These are phyloP conservation scores for Lentinula sp. DNA, from an alignment of 768 basidiomycete genomes.

Conservation along the genomic window DNA sequence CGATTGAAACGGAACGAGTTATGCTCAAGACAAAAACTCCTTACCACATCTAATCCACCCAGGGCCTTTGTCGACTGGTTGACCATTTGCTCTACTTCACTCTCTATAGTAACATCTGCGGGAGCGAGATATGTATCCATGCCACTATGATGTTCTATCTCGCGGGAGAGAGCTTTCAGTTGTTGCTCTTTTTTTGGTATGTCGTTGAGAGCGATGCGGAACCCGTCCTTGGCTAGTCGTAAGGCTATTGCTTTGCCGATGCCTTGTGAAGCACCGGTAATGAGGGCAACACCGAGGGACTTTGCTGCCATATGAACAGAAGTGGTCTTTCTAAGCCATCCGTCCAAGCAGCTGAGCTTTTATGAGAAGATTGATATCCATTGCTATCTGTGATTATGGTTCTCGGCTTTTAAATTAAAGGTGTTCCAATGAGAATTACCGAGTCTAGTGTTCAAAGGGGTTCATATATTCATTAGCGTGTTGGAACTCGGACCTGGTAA, in stretches of 20 bases:
- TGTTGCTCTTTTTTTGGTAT: slow-evolving; percentile 5
- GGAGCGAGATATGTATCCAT: background rate
- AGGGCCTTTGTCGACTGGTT: slow-evolving; percentile 11
- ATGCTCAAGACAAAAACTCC: slow-evolving; percentile 6
- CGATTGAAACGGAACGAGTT: background rate
- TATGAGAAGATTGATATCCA: no score
- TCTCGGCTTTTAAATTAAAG: no score
- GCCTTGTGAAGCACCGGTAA: slow-evolving; percentile 33
- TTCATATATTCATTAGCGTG: no score
- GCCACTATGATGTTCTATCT: background rate
- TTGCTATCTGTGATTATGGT: no score
- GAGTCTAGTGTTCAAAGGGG: no score
- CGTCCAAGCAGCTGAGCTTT: background rate
- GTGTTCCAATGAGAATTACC: no score
- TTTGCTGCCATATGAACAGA: background rate
- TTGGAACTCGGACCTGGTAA: no score
- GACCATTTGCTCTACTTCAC: slow-evolving; percentile 26
- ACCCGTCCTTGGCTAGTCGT: slow-evolving; percentile 29
- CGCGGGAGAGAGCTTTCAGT: background rate
- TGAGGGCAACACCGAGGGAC: slow-evolving; percentile 20
- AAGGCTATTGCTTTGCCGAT: slow-evolving; percentile 32
- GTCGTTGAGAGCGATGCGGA: slow-evolving; percentile 30
- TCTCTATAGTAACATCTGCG: slow-evolving; percentile 25
- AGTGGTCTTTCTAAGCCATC: background rate
- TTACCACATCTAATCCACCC: slow-evolving; percentile 30